Evolutionary conservation across 345 rosid genomes (phyloP).

Genomic region (Bruguiera sexangula): DNA sequence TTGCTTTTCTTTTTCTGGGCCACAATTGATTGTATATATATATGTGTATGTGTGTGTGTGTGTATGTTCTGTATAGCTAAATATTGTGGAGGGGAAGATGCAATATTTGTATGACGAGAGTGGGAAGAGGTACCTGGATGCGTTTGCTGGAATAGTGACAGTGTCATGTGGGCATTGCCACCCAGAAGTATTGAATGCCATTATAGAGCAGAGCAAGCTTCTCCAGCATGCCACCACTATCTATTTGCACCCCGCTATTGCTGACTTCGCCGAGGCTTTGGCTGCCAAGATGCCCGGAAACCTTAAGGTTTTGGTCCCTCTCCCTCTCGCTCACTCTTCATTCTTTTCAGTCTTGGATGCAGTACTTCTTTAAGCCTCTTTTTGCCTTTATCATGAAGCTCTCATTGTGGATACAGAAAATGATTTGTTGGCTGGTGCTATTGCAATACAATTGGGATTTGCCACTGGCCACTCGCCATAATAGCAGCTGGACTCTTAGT

Average conservation of each 20-base stretch:
- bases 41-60: too few relatives aligned
- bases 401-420: too few relatives aligned
- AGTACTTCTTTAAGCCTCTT: too few relatives aligned
- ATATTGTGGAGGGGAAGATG: slow-evolving; percentile 98
- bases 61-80: slow-evolving; percentile 37
- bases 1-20: background rate
- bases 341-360: background rate
- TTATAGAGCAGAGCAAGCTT: slow-evolving; percentile 70
- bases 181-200: slow-evolving; percentile 68
- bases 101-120: slow-evolving; percentile 85
- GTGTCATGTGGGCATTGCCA: slow-evolving; percentile 98
- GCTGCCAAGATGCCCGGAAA: slow-evolving; percentile 92
- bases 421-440: too few relatives aligned
- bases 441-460: too few relatives aligned
- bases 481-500: too few relatives aligned
- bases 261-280: slow-evolving; percentile 86
- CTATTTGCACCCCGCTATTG: slow-evolving; percentile 77
- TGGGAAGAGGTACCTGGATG: slow-evolving; percentile 76
- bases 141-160: slow-evolving; percentile 87
- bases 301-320: slow-evolving; percentile 46
- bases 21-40: background rate
- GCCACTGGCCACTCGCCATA: too few relatives aligned
- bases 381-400: too few relatives aligned
- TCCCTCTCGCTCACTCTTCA: slow-evolving; percentile 2
- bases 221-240: slow-evolving; percentile 91